phyloP scores from a whole-genome alignment of 306 rosid species.

The Sesbania bispinosa region DNA sequence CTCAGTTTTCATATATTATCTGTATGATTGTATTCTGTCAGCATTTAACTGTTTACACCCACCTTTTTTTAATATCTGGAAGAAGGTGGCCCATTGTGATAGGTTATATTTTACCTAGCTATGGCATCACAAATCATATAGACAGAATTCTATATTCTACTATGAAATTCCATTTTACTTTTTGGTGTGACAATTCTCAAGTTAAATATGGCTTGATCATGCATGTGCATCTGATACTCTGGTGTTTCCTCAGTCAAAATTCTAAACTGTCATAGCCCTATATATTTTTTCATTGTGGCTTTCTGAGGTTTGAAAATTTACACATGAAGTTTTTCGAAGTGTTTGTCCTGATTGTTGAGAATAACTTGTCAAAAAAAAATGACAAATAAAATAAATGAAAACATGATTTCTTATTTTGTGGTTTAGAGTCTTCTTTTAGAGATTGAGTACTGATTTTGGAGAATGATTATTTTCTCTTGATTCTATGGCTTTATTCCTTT shows the following conservation, averaged over 20 bases:
- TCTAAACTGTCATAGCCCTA: neutral
- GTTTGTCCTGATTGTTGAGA: constrained; percentile 3
- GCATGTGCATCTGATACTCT: neutral
- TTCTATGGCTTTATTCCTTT: constrained; percentile 10
- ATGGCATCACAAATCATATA: neutral
- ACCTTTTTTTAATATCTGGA: constrained; percentile 1
- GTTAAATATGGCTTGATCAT: neutral
- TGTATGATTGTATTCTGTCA: constrained; percentile 10
- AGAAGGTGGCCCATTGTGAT: neutral
- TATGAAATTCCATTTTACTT: neutral
- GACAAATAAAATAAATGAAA: neutral
- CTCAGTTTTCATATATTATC: neutral
- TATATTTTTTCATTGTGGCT: constrained; percentile 1
- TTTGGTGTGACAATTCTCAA: neutral
- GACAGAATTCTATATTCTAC: neutral
- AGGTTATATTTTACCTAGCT: neutral
- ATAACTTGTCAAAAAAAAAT: neutral
- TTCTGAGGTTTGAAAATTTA: neutral
- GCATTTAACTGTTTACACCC: neutral
- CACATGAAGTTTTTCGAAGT: neutral
- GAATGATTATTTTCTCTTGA: constrained; percentile 3
- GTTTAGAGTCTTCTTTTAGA: neutral
- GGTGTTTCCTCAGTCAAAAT: constrained; percentile 9
- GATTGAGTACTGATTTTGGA: neutral
- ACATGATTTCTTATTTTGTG: neutral